phyloP scores from a whole-genome alignment of 768 basidiomycete genomes.

The Leccinum ochraceum region DNA sequence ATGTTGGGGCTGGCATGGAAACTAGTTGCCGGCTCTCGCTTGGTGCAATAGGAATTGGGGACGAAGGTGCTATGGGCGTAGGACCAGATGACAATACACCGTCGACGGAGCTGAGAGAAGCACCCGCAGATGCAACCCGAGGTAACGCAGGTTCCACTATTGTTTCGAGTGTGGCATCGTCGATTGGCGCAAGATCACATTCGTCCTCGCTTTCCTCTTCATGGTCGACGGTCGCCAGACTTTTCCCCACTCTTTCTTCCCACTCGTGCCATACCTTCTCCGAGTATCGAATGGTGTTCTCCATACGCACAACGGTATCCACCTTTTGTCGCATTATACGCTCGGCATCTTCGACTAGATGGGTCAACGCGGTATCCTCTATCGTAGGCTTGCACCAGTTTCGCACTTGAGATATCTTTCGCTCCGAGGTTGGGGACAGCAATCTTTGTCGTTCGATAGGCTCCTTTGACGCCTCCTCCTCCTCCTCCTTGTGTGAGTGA shows the following conservation, averaged over 20 bases:
- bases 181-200: conserved; percentile 39
- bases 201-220: conserved; percentile 53
- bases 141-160: conserved; percentile 20
- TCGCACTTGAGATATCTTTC: conserved; percentile 79
- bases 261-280: conserved; percentile 98
- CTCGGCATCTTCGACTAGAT: conserved; percentile 86
- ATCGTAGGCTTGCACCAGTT: conserved; percentile 86
- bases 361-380: conserved; percentile 80
- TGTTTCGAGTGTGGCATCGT: conserved; percentile 24
- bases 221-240: conserved; percentile 56
- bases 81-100: conserved; percentile 53
- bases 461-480: conserved; percentile 89
- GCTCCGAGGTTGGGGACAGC: conserved; percentile 86
- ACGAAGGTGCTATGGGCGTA: conserved; percentile 65
- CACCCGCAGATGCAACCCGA: conserved; percentile 13
- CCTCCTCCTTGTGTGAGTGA: conserved; percentile 77
- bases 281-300: conserved; percentile 94
- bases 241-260: conserved; percentile 83
- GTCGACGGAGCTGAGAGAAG: conserved; percentile 25
- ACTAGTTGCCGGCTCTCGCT: conserved; percentile 28
- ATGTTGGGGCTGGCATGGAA: conserved; percentile 41
- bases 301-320: conserved; percentile 92
- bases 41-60: conserved; percentile 34
- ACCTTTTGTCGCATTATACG: conserved; percentile 91
- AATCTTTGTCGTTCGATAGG: conserved; percentile 92